Conservation (phyloP, 192 early-diverging fungal species). For the Chytriomyces sp. region DNA sequence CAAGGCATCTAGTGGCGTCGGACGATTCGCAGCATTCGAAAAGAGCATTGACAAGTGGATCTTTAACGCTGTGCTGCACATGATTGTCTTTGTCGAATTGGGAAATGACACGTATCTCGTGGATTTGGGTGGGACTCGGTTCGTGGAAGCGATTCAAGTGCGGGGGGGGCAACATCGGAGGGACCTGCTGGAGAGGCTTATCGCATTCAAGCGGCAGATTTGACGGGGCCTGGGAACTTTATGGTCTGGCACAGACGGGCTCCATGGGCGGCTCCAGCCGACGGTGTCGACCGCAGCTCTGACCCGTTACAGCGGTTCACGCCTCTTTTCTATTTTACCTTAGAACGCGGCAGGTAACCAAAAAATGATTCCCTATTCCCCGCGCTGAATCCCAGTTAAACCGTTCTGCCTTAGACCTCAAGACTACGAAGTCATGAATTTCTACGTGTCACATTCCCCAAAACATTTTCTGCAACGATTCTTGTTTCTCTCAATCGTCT, state of each 20-base stretch:
- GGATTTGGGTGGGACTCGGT: no score
- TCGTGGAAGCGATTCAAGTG: no score
- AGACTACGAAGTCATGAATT: conserved; percentile 23
- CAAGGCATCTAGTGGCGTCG: conserved; percentile 1
- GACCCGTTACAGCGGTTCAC: not conserved
- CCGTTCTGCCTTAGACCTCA: not conserved
- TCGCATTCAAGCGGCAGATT: not conserved
- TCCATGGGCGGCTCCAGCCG: not conserved
- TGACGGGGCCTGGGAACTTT: not conserved
- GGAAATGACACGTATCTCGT: no score
- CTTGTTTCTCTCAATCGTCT: not conserved
- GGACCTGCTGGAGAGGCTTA: not conserved
- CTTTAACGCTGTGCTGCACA: not conserved
- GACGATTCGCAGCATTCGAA: not conserved
- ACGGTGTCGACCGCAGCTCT: conserved; percentile 15
- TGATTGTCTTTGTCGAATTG: conserved; percentile 11
- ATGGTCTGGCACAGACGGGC: conserved; percentile 5
- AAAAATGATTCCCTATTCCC: not conserved
- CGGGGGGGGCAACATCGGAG: no score
- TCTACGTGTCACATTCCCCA: conserved; percentile 3
- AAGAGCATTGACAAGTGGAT: not conserved
- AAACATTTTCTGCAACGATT: not conserved
- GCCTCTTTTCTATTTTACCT: conserved; percentile 9
- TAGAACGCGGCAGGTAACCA: not conserved
- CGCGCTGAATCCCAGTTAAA: not conserved